Evolutionary conservation across 2,329 filamentous ascomycete species (phyloP).

Genomic region (Diaporthe ilicicola): DNA sequence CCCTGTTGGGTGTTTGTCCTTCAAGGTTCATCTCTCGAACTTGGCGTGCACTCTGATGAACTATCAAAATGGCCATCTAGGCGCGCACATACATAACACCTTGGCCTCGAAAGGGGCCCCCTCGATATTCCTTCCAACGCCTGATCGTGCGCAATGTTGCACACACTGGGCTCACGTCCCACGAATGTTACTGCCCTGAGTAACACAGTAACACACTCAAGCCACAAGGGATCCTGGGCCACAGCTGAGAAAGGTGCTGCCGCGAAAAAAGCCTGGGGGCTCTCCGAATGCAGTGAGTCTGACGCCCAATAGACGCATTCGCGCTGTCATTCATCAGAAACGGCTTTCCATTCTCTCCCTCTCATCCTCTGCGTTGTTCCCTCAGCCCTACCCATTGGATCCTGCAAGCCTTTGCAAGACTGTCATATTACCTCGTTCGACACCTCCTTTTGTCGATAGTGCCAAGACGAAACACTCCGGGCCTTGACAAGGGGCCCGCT

Average conservation of each 20-base stretch:
- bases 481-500: constrained; percentile 4
- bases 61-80: constrained; percentile 15
- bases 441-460: constrained; percentile 9
- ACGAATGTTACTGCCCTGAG: not conserved
- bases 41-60: constrained; percentile 12
- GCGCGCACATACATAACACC: not conserved
- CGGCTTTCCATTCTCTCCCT: not conserved
- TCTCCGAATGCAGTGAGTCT: not conserved
- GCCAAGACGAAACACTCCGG: constrained; percentile 17
- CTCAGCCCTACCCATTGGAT: constrained; percentile 4
- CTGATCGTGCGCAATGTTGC: not conserved
- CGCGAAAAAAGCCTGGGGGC: not conserved
- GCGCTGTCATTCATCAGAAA: not conserved
- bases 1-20: constrained; percentile 5
- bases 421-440: not conserved
- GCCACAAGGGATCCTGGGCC: not conserved
- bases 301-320: not conserved
- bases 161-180: not conserved
- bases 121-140: not conserved
- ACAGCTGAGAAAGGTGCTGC: not conserved
- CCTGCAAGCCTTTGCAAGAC: not conserved
- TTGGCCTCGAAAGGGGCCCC: constrained; percentile 18
- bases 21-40: constrained; percentile 13
- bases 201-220: not conserved
- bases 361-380: not conserved